Base-by-base conservation (phyloP, 2,329 filamentous ascomycete species). In the Coniochaeta sp. region DNA sequence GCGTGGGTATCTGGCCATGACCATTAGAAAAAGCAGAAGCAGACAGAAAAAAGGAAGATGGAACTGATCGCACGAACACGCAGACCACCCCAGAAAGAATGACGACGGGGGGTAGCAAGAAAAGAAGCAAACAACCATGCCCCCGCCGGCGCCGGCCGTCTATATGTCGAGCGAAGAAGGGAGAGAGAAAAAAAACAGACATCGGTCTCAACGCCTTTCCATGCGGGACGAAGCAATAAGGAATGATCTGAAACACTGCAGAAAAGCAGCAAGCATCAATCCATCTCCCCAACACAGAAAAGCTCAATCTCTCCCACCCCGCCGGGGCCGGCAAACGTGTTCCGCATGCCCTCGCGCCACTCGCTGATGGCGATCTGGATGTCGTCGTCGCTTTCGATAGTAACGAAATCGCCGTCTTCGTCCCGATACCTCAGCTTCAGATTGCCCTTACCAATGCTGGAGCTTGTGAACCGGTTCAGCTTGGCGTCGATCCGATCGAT, bases 401-500 rank as follows among this genome's bases (percentile, higher is more conserved):
- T 93, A 63, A 99, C 90, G 70, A 89, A 93, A 69, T 98, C 95
- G 57, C 90, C 90, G 66, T 99, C 95, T 69, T 93, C 89, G 70
- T 99, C 95, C 58, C 88, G 84, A 74, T 98, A 99, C 63, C 92
- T 90, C 60, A 99, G 79, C 75, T 92, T 91, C 67, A 97, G 85
- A 65, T 89, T 88, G 63, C 91, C 90, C 69, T 86, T 89, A 67
- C 87, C 87, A 69, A 97, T 93, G 59, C 89, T 93, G 70, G 90
- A 89, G 67, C 83, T 88, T 22, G 91, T 96, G 67, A 93, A 93
- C 60, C 91, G 87, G 62, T 89, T 89, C 61, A 99, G 84, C 73
- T 99, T 99, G 31, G 92, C 91, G 70, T 99, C 95, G 67, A 99
- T 97, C 12, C 95, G 89, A 71, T 98, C 95, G 64, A 95, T 92